Percentiles rank a stretch among this genome's conserved stretches.
Evolutionary conservation across 805 yeast species (phyloP).

Genomic region (Wickerhamomyces chambardii): DNA sequence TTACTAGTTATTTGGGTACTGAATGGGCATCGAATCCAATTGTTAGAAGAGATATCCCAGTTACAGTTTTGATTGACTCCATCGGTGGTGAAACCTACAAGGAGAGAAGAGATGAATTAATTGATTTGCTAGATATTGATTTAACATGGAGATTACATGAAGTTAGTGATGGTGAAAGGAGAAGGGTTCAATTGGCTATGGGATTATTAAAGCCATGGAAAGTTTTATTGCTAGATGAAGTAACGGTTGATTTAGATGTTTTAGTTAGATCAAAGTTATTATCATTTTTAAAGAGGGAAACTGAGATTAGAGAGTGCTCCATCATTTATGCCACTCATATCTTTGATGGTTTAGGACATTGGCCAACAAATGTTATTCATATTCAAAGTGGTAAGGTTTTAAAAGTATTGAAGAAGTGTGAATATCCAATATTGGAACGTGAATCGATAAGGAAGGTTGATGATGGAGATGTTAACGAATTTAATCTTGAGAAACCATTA

Average conservation of each 20-base stretch:
- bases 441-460: too few species aligned
- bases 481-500: slow-evolving; percentile 10
- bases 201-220: slow-evolving; percentile 91
- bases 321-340: slow-evolving; percentile 94
- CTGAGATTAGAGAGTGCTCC: slow-evolving; percentile 57
- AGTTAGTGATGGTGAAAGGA: slow-evolving; percentile 90
- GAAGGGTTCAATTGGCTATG: slow-evolving; percentile 92
- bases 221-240: slow-evolving; percentile 84
- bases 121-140: slow-evolving; percentile 78
- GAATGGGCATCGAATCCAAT: slow-evolving; percentile 95
- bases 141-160: slow-evolving; percentile 87
- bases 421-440: too few species aligned
- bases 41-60: slow-evolving; percentile 88
- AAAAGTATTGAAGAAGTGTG: slow-evolving; percentile 11
- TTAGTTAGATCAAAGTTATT: slow-evolving; percentile 74
- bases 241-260: slow-evolving; percentile 94
- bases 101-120: slow-evolving; percentile 69
- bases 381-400: slow-evolving; percentile 56
- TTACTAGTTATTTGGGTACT: slow-evolving; percentile 82
- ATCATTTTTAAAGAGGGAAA: slow-evolving; percentile 65
- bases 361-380: slow-evolving; percentile 86
- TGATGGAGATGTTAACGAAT: slow-evolving; percentile 14
- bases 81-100: slow-evolving; percentile 70
- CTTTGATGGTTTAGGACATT: slow-evolving; percentile 85
- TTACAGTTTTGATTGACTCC: slow-evolving; percentile 64